Evolutionary conservation across 2,329 filamentous ascomycete genomes (phyloP).

Genomic region (Lachnellula cervina): DNA sequence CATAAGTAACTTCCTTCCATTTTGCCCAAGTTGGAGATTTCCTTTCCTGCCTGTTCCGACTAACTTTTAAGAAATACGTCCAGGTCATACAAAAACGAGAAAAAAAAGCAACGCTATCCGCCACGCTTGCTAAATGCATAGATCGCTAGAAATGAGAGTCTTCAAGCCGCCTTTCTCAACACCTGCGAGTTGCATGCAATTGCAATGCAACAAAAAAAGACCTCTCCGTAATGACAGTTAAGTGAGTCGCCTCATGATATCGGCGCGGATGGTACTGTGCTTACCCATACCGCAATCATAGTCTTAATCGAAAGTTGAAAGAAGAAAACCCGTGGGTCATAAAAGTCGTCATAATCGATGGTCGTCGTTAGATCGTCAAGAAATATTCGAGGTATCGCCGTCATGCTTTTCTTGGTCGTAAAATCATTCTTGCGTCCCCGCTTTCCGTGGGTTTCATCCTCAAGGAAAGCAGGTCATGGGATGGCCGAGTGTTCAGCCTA

Average conservation of each 20-base stretch:
- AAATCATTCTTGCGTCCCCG: slow-evolving; percentile 7
- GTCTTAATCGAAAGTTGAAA: slow-evolving; percentile 16
- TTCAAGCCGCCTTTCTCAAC: slow-evolving; percentile 14
- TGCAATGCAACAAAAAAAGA: slow-evolving; percentile 14
- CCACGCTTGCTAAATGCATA: slow-evolving; percentile 32
- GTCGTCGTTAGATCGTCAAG: slow-evolving; percentile 9
- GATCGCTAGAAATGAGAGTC: slow-evolving; percentile 16
- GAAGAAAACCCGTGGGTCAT: slow-evolving; percentile 19
- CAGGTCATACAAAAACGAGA: slow-evolving; percentile 13
- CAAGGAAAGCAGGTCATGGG: slow-evolving; percentile 6
- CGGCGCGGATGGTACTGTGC: slow-evolving; percentile 30
- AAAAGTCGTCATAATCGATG: slow-evolving; percentile 16
- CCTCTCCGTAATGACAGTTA: slow-evolving; percentile 28
- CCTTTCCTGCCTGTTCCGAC: slow-evolving; percentile 2
- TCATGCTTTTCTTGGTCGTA: slow-evolving; percentile 18
- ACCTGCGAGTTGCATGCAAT: slow-evolving; percentile 7
- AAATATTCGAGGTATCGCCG: slow-evolving; percentile 20
- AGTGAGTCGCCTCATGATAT: slow-evolving; percentile 30
- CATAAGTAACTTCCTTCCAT: slow-evolving; percentile 8
- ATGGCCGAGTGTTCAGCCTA: slow-evolving; percentile 15
- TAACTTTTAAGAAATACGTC: slow-evolving; percentile 15
- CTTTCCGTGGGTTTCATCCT: slow-evolving; percentile 11
- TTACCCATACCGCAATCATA: slow-evolving; percentile 25
- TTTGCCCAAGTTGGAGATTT: slow-evolving; percentile 7
- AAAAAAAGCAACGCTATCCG: slow-evolving; percentile 16